Percentiles rank a stretch among this genome's conserved stretches.
Evolutionary conservation across 768 basidiomycete genomes (phyloP).

Genomic region (Tricholoma saponaceum): DNA sequence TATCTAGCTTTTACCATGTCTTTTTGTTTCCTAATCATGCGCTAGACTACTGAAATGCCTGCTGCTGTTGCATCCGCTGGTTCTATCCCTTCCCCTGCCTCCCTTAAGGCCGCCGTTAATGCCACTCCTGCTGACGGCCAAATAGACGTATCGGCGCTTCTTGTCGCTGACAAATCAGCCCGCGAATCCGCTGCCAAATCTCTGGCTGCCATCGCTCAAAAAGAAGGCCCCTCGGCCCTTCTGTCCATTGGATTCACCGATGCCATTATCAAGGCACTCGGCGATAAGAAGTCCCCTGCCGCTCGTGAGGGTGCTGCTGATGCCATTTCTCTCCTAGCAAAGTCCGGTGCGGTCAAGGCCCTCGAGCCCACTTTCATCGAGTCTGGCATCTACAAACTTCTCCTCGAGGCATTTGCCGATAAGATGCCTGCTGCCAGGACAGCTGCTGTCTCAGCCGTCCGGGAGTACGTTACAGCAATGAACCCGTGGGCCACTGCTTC

Average conservation of each 20-base stretch:
- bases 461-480: slow-evolving; percentile 68
- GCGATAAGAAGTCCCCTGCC: slow-evolving; percentile 93
- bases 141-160: slow-evolving; percentile 72
- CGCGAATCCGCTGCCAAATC: slow-evolving; percentile 68
- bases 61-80: slow-evolving; percentile 66
- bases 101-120: slow-evolving; percentile 58
- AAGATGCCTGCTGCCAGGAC: slow-evolving; percentile 87
- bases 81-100: slow-evolving; percentile 58
- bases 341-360: slow-evolving; percentile 69
- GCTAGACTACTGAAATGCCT: slow-evolving; percentile 69
- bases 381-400: slow-evolving; percentile 80
- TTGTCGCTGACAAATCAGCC: slow-evolving; percentile 79
- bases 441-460: slow-evolving; percentile 81
- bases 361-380: slow-evolving; percentile 88
- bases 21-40: slow-evolving; percentile 4
- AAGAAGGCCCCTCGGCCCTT: slow-evolving; percentile 79
- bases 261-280: slow-evolving; percentile 77
- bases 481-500: slow-evolving; percentile 86
- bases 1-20: background rate
- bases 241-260: slow-evolving; percentile 64
- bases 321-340: slow-evolving; percentile 62
- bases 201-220: slow-evolving; percentile 73
- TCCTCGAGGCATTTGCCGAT: slow-evolving; percentile 92
- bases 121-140: slow-evolving; percentile 48
- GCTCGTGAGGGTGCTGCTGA: slow-evolving; percentile 85